Evolutionary conservation across 2,329 filamentous ascomycete species (phyloP).

Genomic region (Mycosphaerella arachidis): DNA sequence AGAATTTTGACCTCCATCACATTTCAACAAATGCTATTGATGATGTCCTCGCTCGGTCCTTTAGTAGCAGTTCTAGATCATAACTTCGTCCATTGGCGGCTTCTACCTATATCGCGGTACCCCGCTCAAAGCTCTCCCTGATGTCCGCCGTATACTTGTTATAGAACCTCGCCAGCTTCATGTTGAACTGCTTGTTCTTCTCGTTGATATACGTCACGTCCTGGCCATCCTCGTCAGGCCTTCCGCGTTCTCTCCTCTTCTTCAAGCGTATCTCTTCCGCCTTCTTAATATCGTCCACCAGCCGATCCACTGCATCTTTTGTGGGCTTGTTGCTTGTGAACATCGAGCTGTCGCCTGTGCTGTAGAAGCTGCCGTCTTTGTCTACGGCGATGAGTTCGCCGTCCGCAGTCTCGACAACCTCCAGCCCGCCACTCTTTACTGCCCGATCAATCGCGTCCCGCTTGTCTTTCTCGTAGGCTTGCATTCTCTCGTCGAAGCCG

Average conservation of each 20-base stretch:
- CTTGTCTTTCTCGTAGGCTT: conserved; percentile 83
- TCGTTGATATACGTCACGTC: conserved; percentile 99
- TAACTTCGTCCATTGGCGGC: neutral
- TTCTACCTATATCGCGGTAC: conserved; percentile 75
- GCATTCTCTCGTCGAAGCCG: conserved; percentile 45
- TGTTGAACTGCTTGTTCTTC: conserved; percentile 99
- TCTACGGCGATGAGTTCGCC: conserved; percentile 94
- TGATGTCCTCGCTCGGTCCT: no score
- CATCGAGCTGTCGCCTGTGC: conserved; percentile 70
- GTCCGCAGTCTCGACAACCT: conserved; percentile 92
- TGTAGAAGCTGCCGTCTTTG: conserved; percentile 84
- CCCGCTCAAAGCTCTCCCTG: conserved; percentile 92
- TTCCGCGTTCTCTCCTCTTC: conserved; percentile 76
- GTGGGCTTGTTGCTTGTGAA: conserved; percentile 83
- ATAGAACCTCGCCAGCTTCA: conserved; percentile 92
- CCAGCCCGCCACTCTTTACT: conserved; percentile 75
- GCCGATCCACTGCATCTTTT: conserved; percentile 77
- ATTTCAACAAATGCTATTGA: no score
- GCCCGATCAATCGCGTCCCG: conserved; percentile 78
- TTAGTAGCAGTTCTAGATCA: neutral
- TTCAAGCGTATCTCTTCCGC: conserved; percentile 82
- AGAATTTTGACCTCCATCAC: no score
- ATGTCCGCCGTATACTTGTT: conserved; percentile 98
- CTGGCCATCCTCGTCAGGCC: conserved; percentile 69
- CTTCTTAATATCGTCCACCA: conserved; percentile 81